Evolutionary conservation across 2,329 filamentous ascomycete genomes (phyloP), one percentile per base, ranked within the genome.

Genomic region (Arachnopeziza araneosa): DNA sequence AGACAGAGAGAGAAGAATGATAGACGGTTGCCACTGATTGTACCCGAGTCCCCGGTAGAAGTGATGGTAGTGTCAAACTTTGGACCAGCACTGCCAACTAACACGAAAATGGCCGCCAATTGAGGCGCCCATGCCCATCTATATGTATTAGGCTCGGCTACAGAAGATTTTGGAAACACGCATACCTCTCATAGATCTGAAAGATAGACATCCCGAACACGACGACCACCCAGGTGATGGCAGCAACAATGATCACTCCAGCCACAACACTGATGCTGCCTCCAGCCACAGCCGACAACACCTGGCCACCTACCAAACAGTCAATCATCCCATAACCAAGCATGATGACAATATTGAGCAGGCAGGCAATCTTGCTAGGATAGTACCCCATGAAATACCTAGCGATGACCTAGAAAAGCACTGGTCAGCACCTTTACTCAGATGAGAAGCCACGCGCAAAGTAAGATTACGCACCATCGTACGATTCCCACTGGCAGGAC

Each of bases 171-270:
- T 6, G 23, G n/a, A 21, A 30, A 14, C 24, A 23, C 23, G 32
- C 70, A 63, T 71, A 83, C 69, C 85, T 79, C 73, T 89, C 85
- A 71, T 88, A 89, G 56, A 80, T 77, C 66, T 89, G 85, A 70
- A 90, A 87, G 50, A 84, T 74, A 55, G 78, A 78, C 68, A 88
- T 88, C 0, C 86, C 86, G 69, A 89, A 88, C 0, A 83, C 84
- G 0, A 83, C 84, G 50, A 89, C 79, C 4, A 77, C 74, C 83
- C 83, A 86, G 32, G 80, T 81, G 44, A 88, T 81, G 24, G 86
- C 66, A 1, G 83, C 82, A 19, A 84, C 80, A 54, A 88, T 80
- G 52, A 89, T 77, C 61, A 89, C 87, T 68, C 86, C 86, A 1
- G 87, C 86, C 23, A 83, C 80, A 44, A 88, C 79, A 3, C 80